Evolutionary conservation across 2,329 filamentous ascomycete genomes (phyloP).

Genomic region (Diaporthe ilicicola): DNA sequence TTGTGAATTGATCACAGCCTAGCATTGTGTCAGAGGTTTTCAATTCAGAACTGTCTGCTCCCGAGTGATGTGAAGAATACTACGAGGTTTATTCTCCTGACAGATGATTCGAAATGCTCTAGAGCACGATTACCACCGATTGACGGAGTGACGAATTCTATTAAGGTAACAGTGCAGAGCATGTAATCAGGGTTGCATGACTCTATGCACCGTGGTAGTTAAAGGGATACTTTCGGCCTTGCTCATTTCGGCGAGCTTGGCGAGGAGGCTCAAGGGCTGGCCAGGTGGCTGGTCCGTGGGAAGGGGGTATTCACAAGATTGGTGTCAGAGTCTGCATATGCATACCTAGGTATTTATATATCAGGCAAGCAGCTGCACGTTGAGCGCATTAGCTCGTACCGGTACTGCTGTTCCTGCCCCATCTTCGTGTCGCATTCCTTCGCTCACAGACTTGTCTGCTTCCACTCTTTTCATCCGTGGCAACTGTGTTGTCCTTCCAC

Average conservation of each 20-base stretch:
- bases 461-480: background rate
- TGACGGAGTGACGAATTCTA: background rate
- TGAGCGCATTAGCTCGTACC: background rate
- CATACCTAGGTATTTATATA: background rate
- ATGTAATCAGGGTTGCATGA: background rate
- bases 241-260: constrained; percentile 18
- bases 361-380: background rate
- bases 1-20: background rate
- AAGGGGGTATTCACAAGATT: background rate
- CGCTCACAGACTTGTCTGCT: constrained; percentile 11
- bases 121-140: no score
- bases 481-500: constrained; percentile 1
- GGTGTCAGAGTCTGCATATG: background rate
- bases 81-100: background rate
- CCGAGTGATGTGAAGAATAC: no score
- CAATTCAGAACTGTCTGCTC: background rate
- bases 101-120: background rate
- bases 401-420: no score
- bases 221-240: background rate
- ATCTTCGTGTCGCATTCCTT: background rate
- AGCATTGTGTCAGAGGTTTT: background rate
- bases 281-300: background rate
- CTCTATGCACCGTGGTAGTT: background rate
- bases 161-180: background rate
- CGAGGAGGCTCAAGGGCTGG: constrained; percentile 1